Conservation (phyloP, 2,329 filamentous ascomycete species). For the Rhynchosporium secalis region DNA sequence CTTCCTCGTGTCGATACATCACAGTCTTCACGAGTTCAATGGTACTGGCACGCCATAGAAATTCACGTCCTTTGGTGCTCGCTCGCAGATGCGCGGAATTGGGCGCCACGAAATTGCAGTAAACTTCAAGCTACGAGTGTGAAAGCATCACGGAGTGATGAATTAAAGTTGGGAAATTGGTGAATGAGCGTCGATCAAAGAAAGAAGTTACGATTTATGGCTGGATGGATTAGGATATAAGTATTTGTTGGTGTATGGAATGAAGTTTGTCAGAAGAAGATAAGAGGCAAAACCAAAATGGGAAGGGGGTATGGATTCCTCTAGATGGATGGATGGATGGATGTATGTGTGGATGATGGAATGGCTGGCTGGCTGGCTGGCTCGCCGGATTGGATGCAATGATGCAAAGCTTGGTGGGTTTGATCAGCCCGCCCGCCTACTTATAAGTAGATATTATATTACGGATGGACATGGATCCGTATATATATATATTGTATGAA, state of each 20-base stretch:
- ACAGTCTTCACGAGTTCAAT: conserved; percentile 29
- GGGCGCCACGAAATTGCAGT: conserved; percentile 9
- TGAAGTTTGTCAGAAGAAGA: conserved; percentile 21
- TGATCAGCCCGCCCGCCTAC: not conserved
- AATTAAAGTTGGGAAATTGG: conserved; percentile 4
- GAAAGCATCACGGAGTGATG: conserved; percentile 19
- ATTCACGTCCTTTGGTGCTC: conserved; percentile 1
- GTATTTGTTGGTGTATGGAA: conserved; percentile 20
- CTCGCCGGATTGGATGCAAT: not conserved
- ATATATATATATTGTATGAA: too few relatives aligned
- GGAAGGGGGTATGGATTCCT: conserved; percentile 2
- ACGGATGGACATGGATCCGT: too few relatives aligned
- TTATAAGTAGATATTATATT: too few relatives aligned
- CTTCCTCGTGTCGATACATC: conserved; percentile 38
- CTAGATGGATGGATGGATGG: not conserved
- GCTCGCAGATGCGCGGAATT: conserved; percentile 8
- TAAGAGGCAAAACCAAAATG: not conserved
- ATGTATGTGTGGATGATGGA: too few relatives aligned
- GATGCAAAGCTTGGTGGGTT: conserved; percentile 4
- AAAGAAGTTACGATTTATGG: conserved; percentile 8
- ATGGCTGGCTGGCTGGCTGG: not conserved
- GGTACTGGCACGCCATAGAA: conserved; percentile 33
- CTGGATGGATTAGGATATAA: too few relatives aligned
- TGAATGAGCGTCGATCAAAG: not conserved
- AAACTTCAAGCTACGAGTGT: conserved; percentile 19